Percentiles rank a stretch among this genome's conserved stretches.
These are phyloP conservation scores for Tricholoma bakamatsutake DNA, from an alignment of 768 basidiomycete genomes.

Conservation along the genomic window DNA sequence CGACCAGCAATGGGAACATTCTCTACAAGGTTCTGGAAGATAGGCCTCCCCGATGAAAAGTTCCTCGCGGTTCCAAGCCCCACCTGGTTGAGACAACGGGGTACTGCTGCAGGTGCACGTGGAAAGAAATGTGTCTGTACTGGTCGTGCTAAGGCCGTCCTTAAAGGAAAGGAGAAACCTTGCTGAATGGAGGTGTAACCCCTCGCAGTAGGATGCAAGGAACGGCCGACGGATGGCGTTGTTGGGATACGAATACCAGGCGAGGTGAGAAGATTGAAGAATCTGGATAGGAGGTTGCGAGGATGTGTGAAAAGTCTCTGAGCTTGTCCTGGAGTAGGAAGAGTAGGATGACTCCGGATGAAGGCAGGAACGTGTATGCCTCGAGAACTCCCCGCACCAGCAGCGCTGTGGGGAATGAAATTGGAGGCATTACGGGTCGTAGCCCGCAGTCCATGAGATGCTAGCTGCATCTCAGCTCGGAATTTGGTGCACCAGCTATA, in stretches of 20 bases:
- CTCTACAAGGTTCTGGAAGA: constrained; percentile 76
- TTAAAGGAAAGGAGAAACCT: constrained; percentile 50
- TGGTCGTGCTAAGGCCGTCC: constrained; percentile 43
- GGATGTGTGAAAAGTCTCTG: constrained; percentile 49
- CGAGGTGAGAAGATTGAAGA: constrained; percentile 52
- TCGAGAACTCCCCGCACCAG: constrained; percentile 26
- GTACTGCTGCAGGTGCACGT: constrained; percentile 40
- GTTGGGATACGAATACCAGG: constrained; percentile 40
- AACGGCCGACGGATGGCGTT: constrained; percentile 18
- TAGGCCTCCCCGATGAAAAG: constrained; percentile 66
- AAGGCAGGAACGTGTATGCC: constrained; percentile 41
- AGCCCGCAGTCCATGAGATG: constrained; percentile 40
- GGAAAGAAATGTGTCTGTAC: constrained; percentile 50
- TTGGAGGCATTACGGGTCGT: constrained; percentile 33
- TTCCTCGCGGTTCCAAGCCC: constrained; percentile 74
- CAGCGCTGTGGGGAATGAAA: constrained; percentile 22
- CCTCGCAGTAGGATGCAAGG: constrained; percentile 24
- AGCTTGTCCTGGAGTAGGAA: constrained; percentile 26
- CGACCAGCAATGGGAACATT: constrained; percentile 76
- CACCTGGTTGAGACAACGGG: constrained; percentile 52
- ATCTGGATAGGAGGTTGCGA: constrained; percentile 46
- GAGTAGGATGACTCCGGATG: constrained; percentile 25
- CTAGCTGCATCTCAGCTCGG: constrained; percentile 22
- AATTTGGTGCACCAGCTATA: not conserved
- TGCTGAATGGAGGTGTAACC: constrained; percentile 43